Evolutionary conservation across 2,329 filamentous ascomycete genomes (phyloP), one percentile per base, ranked within the genome.

Genomic region (Remersonia thermophila): DNA sequence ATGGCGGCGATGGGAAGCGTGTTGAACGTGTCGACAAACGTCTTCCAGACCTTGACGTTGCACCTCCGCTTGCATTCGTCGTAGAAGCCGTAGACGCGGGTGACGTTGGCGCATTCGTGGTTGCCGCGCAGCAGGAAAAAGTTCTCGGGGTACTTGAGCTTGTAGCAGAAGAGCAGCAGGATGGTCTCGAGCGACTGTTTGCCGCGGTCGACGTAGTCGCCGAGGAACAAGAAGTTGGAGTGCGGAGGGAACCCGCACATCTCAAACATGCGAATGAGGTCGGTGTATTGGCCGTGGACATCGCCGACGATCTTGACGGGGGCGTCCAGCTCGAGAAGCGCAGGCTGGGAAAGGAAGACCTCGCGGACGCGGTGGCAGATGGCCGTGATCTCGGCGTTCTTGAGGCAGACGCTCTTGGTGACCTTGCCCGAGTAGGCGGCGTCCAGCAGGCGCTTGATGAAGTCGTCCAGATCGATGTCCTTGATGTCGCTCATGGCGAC

Each of bases 41-140:
- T 93, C 67, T 96, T 96, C 89, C 89, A 96, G 37, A 93, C 77
- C 65, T 95, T 95, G 57, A 95, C 84, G 55, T 94, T 95, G 66
- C 83, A 94, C 43, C 89, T 74, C 47, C 89, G 74, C 65, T 96
- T 96, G 71, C 89, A 96, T 57, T 96, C 89, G 53, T 96, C 89
- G 63, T 96, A 96, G 60, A 96, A 96, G 2, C 89, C 89, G 58
- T 95, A 95, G 26, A 96, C 85, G 41, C 89, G 75, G 11, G 86
- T 96, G 36, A 96, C 86, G 48, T 93, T 94, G 50, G 89, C 89
- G 60, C 89, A 95, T 59, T 96, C 89, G 60, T 96, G 89, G 55
- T 96, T 96, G 37, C 89, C 89, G 39, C 89, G 79, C 15, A 96
- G 67, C 32, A 96, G 65, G 62, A 96, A 96, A 61, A 96, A 96